Percentiles rank a stretch among this genome's conserved stretches.
Evolutionary conservation across 1,284 basidiomycete species (phyloP).

Genomic region (Moniliophthora roreri): DNA sequence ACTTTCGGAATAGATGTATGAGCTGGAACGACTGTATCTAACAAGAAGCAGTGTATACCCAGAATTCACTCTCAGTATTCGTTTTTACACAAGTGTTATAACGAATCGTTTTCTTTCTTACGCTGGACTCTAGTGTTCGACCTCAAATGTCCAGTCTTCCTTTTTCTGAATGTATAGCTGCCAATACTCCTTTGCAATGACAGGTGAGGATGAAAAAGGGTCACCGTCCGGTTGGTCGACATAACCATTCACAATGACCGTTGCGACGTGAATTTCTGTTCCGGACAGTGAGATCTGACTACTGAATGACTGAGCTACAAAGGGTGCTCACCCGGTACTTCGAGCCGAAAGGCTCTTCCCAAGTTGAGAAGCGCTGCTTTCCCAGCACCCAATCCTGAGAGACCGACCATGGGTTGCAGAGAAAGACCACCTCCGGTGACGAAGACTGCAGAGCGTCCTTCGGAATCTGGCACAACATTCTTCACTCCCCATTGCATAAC

Average conservation of each 20-base stretch:
- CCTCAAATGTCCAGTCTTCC: not conserved
- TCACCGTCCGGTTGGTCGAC: not conserved
- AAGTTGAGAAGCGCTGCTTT: not conserved
- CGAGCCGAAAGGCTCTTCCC: not conserved
- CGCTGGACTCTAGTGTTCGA: not conserved
- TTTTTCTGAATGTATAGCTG: slow-evolving; percentile 2
- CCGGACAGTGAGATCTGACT: not conserved
- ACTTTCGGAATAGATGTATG: too few relatives aligned
- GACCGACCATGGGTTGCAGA: not conserved
- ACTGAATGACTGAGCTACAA: not conserved
- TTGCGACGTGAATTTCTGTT: not conserved
- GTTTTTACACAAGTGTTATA: too few relatives aligned
- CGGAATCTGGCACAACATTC: not conserved
- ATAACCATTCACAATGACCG: not conserved
- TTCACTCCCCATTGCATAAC: slow-evolving; percentile 4
- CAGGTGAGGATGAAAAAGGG: not conserved
- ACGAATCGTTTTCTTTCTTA: too few relatives aligned
- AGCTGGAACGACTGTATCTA: too few relatives aligned
- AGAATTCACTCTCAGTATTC: too few relatives aligned
- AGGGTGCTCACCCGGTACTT: not conserved
- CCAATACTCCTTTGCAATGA: not conserved
- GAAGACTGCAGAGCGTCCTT: not conserved
- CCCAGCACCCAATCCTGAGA: not conserved
- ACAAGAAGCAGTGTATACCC: too few relatives aligned
- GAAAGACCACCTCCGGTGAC: not conserved